Evolutionary conservation across 768 basidiomycete genomes (phyloP).

Genomic region (Hygrophoropsis aurantiaca): DNA sequence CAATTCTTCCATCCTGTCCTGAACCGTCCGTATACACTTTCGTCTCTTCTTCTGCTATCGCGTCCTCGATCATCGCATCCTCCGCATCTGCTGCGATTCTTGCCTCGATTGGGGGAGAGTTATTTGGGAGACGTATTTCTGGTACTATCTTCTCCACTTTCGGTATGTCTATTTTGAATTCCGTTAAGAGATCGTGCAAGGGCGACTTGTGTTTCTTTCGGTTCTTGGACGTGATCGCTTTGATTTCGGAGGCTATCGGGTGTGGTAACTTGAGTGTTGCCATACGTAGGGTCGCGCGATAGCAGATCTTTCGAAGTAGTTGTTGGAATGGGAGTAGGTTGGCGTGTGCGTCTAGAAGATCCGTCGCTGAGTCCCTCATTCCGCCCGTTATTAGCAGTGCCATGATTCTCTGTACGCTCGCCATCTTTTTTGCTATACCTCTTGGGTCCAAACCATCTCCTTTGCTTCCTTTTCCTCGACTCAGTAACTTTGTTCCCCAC

Average conservation of each 20-base stretch:
- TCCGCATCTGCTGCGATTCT: too few species aligned
- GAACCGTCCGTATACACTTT: constrained; percentile 15
- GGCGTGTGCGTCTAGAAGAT: constrained; percentile 17
- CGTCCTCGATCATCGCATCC: too few species aligned
- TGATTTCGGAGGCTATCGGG: not conserved
- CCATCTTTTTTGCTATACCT: constrained; percentile 4
- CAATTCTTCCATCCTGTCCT: constrained; percentile 16
- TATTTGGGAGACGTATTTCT: too few species aligned
- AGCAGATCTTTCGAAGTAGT: constrained; percentile 2
- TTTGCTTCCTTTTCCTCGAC: not conserved
- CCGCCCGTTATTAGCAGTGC: constrained; percentile 10
- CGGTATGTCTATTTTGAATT: constrained; percentile 9
- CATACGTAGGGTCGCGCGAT: constrained; percentile 1
- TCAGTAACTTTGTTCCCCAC: constrained; percentile 10
- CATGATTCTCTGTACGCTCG: constrained; percentile 1
- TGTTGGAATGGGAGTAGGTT: constrained; percentile 14
- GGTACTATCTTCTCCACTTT: constrained; percentile 15
- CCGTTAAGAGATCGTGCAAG: constrained; percentile 18
- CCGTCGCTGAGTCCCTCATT: constrained; percentile 12
- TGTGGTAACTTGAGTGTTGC: constrained; percentile 8
- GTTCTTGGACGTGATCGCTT: too few species aligned
- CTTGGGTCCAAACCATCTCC: not conserved
- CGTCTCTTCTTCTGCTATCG: too few species aligned
- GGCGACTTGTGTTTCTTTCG: constrained; percentile 14
- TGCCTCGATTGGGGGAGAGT: too few species aligned